Evolutionary conservation across 768 basidiomycete genomes (phyloP), one percentile per base, ranked within the genome.

Genomic region (Rhizopogon vesiculosus): DNA sequence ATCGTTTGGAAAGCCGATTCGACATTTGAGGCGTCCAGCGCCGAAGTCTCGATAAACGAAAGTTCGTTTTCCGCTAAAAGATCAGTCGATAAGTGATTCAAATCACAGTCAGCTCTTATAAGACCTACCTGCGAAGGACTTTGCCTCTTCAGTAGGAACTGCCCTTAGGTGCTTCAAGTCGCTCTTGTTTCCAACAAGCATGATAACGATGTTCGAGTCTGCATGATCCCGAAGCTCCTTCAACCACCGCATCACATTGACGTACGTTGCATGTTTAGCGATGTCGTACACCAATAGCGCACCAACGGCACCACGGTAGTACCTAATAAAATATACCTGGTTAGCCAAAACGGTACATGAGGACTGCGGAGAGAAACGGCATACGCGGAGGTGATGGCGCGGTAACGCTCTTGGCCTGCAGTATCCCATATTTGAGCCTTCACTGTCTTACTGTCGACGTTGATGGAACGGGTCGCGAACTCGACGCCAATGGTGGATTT

Each of bases 401-500:
- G 87, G 76, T 98, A 98, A 62, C 94, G 88, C 74, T 98, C 95
- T 73, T 98, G 94, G 18, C 95, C 95, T 65, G 95, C 95, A 63
- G 96, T 99, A 74, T 99, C 97, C 96, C 96, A 99, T 65, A 99
- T 90, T 75, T 98, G 96, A 19, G 96, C 96, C 74, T 98, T 98
- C 63, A 99, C 83, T 2, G 87, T 94, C 85, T 98, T 98, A 41
- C 85, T 85, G 69, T 98, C 96, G n/a, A 98, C 91, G 62, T 81
- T 89, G 71, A 93, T 92, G 16, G 92, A 91, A 66, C 97, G 85
- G 42, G 96, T 98, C 3, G 96, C 97, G 65, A 99, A 99, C 74
- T 98, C 96, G 63, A 99, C 96, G 53, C 97, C 96, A 71, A 99
- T 98, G 22, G 97, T 99, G 58, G 96, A 98, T 78, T 98, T 98